Evolutionary conservation across 331 rosid genomes (phyloP), one percentile per base, ranked within the genome.

Genomic region (Stylosanthes scabra): DNA sequence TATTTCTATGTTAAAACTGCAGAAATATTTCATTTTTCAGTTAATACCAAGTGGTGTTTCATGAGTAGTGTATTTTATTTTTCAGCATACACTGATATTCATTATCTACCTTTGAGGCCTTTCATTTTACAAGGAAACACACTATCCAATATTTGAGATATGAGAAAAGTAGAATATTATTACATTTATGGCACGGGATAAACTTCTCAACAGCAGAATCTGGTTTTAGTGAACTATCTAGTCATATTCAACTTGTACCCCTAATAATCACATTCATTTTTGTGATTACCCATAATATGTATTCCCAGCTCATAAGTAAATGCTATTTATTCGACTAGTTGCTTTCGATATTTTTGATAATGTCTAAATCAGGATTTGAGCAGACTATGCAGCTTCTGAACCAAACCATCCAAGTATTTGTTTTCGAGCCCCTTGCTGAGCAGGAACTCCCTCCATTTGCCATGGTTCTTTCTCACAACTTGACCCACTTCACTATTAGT

Each of bases 371-470:
- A 82, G 72, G 72, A 68, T 15, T 40, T 59, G 52, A 77, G 74
- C 61, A 83, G 49, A 31, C 15, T 64, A 47, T 66, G 66, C 27
- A 88, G 68, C 57, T 70, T 81, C 51, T 81, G 73, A 55, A 66
- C 80, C 70, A 85, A 78, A 62, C 57, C 62, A 67, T 81, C 80
- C 15, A 78, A 20, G 3, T 83, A 83, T 34, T 83, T 80, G 49
- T 74, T 81, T 68, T 83, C 89, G 12, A 87, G 78, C 15, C 78
- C 88, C 11, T 70, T 13, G 5, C 72, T 66, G 42, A 59, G 39
- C 27, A 88, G 67, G 12, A 83, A 66, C 27, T 76, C 80, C 59
- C 88, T 85, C 89, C 86, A 85, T 68, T 76, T 81, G 9, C 61
- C 68, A 76, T 85, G 88, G 52, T 78, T 88, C 29, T n/a, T 37